Evolutionary conservation across 345 rosid species (phyloP).

Genomic region (Erucastrum elatum): DNA sequence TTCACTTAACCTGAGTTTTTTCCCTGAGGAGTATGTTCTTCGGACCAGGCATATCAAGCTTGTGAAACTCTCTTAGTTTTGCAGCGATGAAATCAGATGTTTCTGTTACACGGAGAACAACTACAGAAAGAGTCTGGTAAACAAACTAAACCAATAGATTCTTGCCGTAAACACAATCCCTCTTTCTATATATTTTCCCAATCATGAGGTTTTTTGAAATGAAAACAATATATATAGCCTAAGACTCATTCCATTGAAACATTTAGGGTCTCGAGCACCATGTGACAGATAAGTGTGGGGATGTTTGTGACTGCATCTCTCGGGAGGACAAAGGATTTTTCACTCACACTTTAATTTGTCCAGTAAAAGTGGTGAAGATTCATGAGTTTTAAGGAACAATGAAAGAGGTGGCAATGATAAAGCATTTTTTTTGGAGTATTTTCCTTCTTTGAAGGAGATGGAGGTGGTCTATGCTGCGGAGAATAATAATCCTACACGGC

Average conservation of each 20-base stretch:
- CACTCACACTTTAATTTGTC: too few relatives aligned
- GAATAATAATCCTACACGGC: background rate
- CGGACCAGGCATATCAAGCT: slow-evolving; percentile 79
- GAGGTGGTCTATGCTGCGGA: background rate
- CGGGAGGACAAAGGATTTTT: too few relatives aligned
- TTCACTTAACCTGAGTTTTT: slow-evolving; percentile 53
- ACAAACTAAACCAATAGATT: slow-evolving; percentile 26
- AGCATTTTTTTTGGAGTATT: slow-evolving; percentile 5
- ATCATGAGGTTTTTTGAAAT: slow-evolving; percentile 8
- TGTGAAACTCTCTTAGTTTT: slow-evolving; percentile 80
- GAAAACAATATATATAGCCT: slow-evolving; percentile 14
- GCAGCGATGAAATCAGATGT: slow-evolving; percentile 71
- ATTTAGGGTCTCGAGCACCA: too few relatives aligned
- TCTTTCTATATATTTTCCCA: background rate
- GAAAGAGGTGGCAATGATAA: background rate
- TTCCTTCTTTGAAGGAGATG: slow-evolving; percentile 3
- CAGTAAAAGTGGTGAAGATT: too few relatives aligned
- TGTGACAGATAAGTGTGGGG: too few relatives aligned
- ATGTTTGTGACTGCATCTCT: too few relatives aligned
- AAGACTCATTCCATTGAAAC: background rate
- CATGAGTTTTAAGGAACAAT: too few relatives aligned
- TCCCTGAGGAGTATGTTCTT: slow-evolving; percentile 62
- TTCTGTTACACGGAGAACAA: slow-evolving; percentile 64
- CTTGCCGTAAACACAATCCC: slow-evolving; percentile 24
- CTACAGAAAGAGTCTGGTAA: slow-evolving; percentile 85